Conservation (phyloP, 2,329 filamentous ascomycete genomes). For the Penicillium palitans region DNA sequence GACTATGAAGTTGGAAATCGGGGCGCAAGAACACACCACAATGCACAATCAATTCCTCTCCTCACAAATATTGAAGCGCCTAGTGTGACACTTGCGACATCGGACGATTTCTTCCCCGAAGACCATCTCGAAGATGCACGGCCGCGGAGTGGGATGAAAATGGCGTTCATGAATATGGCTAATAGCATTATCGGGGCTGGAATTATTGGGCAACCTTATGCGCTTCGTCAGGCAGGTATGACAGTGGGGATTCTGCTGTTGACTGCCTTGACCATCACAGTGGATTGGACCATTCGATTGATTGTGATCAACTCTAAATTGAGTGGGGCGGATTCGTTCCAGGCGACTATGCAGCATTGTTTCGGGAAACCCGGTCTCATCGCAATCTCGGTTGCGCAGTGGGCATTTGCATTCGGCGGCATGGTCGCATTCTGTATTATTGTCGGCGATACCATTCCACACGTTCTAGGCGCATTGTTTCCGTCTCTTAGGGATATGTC, state of each 20-base stretch:
- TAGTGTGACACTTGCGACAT: slow-evolving; percentile 68
- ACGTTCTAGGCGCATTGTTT: slow-evolving; percentile 80
- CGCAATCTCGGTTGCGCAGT: slow-evolving; percentile 89
- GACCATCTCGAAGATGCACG: slow-evolving; percentile 63
- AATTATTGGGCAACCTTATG: slow-evolving; percentile 85
- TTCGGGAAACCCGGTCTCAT: slow-evolving; percentile 86
- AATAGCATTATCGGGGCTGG: slow-evolving; percentile 89
- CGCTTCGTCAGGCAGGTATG: slow-evolving; percentile 89
- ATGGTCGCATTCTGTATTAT: slow-evolving; percentile 99
- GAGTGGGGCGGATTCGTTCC: slow-evolving; percentile 89
- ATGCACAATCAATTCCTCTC: slow-evolving; percentile 63
- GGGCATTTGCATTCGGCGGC: slow-evolving; percentile 97
- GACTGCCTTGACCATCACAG: slow-evolving; percentile 72
- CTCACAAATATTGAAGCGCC: slow-evolving; percentile 83
- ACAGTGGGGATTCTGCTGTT: slow-evolving; percentile 76
- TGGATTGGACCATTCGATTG: slow-evolving; percentile 97
- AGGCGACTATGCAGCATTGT: slow-evolving; percentile 93
- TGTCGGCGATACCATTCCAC: slow-evolving; percentile 92
- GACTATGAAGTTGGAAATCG: slow-evolving; percentile 56
- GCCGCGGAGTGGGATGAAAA: slow-evolving; percentile 80
- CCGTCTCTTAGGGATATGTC: slow-evolving; percentile 70
- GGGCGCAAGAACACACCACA: slow-evolving; percentile 39
- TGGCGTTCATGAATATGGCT: slow-evolving; percentile 99
- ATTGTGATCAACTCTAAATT: slow-evolving; percentile 98
- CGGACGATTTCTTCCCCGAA: slow-evolving; percentile 57